phyloP scores from a whole-genome alignment of 2,329 filamentous ascomycete genomes.

The Tolypocladium sp. region DNA sequence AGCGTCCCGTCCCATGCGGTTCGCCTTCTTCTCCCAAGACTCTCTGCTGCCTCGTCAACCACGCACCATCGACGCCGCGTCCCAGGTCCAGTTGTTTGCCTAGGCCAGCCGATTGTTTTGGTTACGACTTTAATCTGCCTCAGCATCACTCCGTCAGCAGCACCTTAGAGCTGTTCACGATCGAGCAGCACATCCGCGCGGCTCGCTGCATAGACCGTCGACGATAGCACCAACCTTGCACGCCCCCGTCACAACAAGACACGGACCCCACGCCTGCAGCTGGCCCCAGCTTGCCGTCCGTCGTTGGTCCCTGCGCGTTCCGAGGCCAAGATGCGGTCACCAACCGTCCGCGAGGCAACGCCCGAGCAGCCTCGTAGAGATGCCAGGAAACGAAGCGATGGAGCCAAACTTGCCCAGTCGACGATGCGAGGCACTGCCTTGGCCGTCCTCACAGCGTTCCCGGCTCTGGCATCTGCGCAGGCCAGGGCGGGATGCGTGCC shows the following conservation, averaged over 20 bases:
- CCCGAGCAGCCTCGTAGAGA: neutral
- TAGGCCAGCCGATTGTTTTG: slow-evolving; percentile 14
- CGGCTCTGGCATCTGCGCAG: slow-evolving; percentile 26
- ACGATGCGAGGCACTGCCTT: slow-evolving; percentile 6
- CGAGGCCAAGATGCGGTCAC: neutral
- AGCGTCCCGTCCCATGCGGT: neutral
- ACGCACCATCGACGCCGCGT: neutral
- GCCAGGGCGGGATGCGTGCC: slow-evolving; percentile 45
- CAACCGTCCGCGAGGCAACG: neutral
- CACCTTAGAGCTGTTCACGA: slow-evolving; percentile 4
- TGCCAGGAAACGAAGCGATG: neutral
- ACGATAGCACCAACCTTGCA: neutral
- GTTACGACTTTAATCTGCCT: slow-evolving; percentile 18
- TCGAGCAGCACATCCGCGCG: neutral
- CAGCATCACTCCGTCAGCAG: slow-evolving; percentile 16
- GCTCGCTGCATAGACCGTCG: slow-evolving; percentile 2
- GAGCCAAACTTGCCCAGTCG: neutral
- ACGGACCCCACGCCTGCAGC: neutral
- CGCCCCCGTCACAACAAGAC: neutral
- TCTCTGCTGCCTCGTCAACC: neutral
- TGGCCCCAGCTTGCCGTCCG: neutral
- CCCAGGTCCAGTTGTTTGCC: slow-evolving; percentile 11
- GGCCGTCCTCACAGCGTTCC: slow-evolving; percentile 15
- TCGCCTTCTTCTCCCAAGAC: neutral
- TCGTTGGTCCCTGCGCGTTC: neutral